Conservation (phyloP, 108 stramenopile species). For the Cylindrotheca closterium region DNA sequence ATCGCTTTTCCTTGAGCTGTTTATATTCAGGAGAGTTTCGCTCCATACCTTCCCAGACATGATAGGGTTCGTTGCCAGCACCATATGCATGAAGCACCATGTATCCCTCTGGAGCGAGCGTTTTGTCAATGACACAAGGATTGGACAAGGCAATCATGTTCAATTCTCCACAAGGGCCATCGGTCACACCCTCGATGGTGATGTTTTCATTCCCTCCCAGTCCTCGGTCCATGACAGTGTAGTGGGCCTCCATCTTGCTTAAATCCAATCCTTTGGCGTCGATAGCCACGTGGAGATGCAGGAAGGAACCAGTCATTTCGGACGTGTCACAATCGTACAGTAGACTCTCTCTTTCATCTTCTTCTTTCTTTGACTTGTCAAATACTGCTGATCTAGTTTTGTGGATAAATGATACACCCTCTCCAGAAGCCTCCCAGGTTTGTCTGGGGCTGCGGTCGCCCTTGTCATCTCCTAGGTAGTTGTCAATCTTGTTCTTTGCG, state of each 20-base stretch:
- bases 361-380: background rate
- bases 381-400: background rate
- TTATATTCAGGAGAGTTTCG: constrained; percentile 62
- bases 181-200: constrained; percentile 24
- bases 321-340: constrained; percentile 56
- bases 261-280: constrained; percentile 72
- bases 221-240: constrained; percentile 89
- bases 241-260: constrained; percentile 75
- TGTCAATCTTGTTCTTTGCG: constrained; percentile 43
- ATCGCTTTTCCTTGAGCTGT: constrained; percentile 75
- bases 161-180: constrained; percentile 83
- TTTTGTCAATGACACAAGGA: constrained; percentile 80
- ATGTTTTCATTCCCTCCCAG: constrained; percentile 46
- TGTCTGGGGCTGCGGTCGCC: constrained; percentile 27
- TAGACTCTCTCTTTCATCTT: constrained; percentile 16
- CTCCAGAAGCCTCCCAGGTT: constrained; percentile 32
- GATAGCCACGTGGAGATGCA: constrained; percentile 90
- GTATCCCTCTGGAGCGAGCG: constrained; percentile 83
- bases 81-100: constrained; percentile 91
- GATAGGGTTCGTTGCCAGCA: constrained; percentile 91
- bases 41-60: constrained; percentile 70
- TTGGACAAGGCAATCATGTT: constrained; percentile 93
- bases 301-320: constrained; percentile 86
- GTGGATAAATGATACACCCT: constrained; percentile 22
- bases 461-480: constrained; percentile 6